Percentiles rank a stretch among this genome's conserved stretches.
Evolutionary conservation across 108 stramenopile genomes (phyloP).

Genomic region (Schizochytrium sp.): DNA sequence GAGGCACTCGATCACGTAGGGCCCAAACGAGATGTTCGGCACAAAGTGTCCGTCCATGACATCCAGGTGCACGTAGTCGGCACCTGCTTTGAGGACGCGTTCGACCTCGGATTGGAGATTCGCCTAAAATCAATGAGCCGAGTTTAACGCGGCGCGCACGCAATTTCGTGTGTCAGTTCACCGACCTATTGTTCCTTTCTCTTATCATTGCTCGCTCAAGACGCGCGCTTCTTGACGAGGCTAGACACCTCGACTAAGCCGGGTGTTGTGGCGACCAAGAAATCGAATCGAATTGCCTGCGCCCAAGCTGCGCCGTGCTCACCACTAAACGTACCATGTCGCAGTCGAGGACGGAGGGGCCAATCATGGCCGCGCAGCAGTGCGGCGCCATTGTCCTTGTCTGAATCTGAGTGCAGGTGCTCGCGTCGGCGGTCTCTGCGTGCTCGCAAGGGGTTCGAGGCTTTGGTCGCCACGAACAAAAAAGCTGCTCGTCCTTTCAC

Average conservation of each 20-base stretch:
- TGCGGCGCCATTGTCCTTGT: not conserved
- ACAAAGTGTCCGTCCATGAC: constrained; percentile 76
- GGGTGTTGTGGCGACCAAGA: not conserved
- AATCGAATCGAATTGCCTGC: not conserved
- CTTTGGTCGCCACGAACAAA: not conserved
- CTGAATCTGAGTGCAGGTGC: not conserved
- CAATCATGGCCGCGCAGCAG: constrained; percentile 39
- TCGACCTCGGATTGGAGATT: constrained; percentile 60
- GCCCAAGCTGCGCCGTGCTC: not conserved
- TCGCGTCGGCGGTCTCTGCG: not conserved
- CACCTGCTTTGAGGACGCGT: constrained; percentile 55
- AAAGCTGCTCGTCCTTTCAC: not conserved
- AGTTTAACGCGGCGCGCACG: too few relatives aligned
- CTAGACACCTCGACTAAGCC: not conserved
- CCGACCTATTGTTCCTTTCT: too few relatives aligned
- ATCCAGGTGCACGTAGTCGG: constrained; percentile 64
- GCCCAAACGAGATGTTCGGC: constrained; percentile 63
- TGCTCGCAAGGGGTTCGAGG: not conserved
- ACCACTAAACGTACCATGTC: constrained; percentile 42
- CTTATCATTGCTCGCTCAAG: too few relatives aligned
- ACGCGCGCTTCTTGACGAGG: too few relatives aligned
- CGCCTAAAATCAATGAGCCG: constrained; percentile 13
- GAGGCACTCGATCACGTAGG: constrained; percentile 60
- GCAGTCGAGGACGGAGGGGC: constrained; percentile 69
- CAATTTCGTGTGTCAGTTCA: too few relatives aligned